A percentile compares a stretch with the other conserved stretches of the same genome.
Evolutionary conservation across 208 protist species (phyloP).

Genomic region (Acanthamoeba royreba): DNA sequence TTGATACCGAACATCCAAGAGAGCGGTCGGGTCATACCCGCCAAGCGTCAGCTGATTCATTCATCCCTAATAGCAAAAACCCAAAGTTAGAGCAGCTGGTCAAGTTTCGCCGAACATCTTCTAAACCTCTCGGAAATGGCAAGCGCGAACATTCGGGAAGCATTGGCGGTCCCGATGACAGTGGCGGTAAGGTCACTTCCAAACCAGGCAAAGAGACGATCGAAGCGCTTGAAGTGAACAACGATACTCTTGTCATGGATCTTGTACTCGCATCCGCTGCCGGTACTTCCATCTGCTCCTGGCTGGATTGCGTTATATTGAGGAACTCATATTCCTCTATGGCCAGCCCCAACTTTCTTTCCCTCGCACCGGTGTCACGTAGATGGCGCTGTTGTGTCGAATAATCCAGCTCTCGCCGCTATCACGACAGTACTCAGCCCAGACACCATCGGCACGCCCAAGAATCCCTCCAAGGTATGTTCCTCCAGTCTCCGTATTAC

Average conservation of each 20-base stretch:
- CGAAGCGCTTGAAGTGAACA: not conserved
- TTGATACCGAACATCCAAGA: not conserved
- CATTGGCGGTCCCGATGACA: too few species aligned
- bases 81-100: too few species aligned
- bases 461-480: not conserved
- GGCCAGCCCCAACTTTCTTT: constrained; percentile 16
- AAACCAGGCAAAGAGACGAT: not conserved
- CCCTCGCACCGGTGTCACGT: not conserved
- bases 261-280: not conserved
- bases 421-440: constrained; percentile 42
- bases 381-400: constrained; percentile 19
- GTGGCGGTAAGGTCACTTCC: not conserved
- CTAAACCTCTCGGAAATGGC: too few species aligned
- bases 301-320: not conserved
- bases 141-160: too few species aligned
- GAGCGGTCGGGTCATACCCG: not conserved
- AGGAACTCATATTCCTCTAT: not conserved
- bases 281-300: not conserved
- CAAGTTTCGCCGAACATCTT: too few species aligned
- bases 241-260: not conserved
- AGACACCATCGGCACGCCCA: constrained; percentile 17
- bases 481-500: not conserved
- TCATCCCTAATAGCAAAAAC: not conserved
- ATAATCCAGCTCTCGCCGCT: not conserved
- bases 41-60: not conserved